Evolutionary conservation across 2,329 filamentous ascomycete species (phyloP).

Genomic region (Ophiocordyceps sinensis): DNA sequence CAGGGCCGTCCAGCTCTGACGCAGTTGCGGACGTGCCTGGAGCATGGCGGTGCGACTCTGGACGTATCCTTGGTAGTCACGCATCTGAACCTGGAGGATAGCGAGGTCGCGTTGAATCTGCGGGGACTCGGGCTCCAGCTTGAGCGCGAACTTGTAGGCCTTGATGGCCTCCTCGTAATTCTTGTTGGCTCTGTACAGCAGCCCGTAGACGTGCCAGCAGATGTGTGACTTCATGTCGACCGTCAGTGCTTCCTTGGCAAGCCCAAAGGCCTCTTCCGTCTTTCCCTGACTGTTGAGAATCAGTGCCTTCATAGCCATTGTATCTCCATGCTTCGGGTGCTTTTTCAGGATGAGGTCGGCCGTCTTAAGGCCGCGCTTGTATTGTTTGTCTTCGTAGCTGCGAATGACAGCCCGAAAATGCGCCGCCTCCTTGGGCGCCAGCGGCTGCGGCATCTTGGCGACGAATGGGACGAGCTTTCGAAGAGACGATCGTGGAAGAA

Average conservation of each 20-base stretch:
- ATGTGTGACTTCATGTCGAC: conserved; percentile 99
- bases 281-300: conserved; percentile 90
- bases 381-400: conserved; percentile 95
- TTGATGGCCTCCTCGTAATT: conserved; percentile 99
- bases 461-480: not conserved
- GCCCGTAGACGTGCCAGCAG: conserved; percentile 97
- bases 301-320: conserved; percentile 95
- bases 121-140: conserved; percentile 81
- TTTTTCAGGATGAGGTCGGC: conserved; percentile 95
- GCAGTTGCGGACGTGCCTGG: conserved; percentile 62
- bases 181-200: conserved; percentile 85
- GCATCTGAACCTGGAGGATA: conserved; percentile 87
- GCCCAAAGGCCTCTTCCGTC: conserved; percentile 81
- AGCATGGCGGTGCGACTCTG: conserved; percentile 82
- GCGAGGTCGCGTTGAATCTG: conserved; percentile 93
- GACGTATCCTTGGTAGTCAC: conserved; percentile 87
- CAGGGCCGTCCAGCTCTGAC: conserved; percentile 96
- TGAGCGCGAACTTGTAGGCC: conserved; percentile 92
- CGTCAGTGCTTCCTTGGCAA: conserved; percentile 83
- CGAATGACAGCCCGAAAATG: conserved; percentile 92
- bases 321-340: conserved; percentile 91
- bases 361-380: conserved; percentile 85
- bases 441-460: conserved; percentile 51
- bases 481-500: not conserved
- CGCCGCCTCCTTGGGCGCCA: conserved; percentile 78